Percentiles rank a stretch among this genome's conserved stretches.
These are phyloP conservation scores for Vitellaria paradoxa DNA, from an alignment of 179 eudicot genomes.

Conservation along the genomic window DNA sequence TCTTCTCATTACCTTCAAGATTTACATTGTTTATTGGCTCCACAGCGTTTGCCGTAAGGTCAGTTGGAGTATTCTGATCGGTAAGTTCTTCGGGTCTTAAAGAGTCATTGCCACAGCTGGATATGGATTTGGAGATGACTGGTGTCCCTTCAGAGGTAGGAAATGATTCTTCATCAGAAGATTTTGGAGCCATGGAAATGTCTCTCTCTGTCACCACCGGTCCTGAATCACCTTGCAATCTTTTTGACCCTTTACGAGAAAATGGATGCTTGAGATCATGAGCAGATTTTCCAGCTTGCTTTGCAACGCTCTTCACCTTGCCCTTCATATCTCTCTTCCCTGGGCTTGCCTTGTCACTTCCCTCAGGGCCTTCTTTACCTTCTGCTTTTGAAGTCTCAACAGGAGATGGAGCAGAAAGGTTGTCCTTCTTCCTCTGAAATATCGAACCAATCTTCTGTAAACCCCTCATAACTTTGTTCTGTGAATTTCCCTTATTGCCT, in stretches of 20 bases:
- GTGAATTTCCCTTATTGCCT: slow-evolving; percentile 21
- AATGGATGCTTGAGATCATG: slow-evolving; percentile 40
- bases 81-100: slow-evolving; percentile 8
- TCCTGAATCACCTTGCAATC: slow-evolving; percentile 18
- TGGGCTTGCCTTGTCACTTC: slow-evolving; percentile 35
- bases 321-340: slow-evolving; percentile 31
- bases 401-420: slow-evolving; percentile 22
- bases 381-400: slow-evolving; percentile 21
- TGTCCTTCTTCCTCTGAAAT: slow-evolving; percentile 43
- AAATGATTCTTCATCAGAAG: slow-evolving; percentile 17
- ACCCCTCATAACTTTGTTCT: slow-evolving; percentile 41
- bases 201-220: slow-evolving; percentile 6
- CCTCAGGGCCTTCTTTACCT: slow-evolving; percentile 34
- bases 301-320: slow-evolving; percentile 44
- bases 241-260: slow-evolving; percentile 42
- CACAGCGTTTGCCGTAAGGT: neutral
- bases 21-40: neutral
- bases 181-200: neutral
- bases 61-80: slow-evolving; percentile 1
- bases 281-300: slow-evolving; percentile 60
- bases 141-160: slow-evolving; percentile 7
- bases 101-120: slow-evolving; percentile 1
- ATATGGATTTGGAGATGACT: neutral
- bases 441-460: slow-evolving; percentile 44
- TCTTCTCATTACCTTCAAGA: neutral